These are phyloP conservation scores for Pyricularia pennisetigena DNA, from an alignment of 2,329 filamentous ascomycete species.

Conservation along the genomic window DNA sequence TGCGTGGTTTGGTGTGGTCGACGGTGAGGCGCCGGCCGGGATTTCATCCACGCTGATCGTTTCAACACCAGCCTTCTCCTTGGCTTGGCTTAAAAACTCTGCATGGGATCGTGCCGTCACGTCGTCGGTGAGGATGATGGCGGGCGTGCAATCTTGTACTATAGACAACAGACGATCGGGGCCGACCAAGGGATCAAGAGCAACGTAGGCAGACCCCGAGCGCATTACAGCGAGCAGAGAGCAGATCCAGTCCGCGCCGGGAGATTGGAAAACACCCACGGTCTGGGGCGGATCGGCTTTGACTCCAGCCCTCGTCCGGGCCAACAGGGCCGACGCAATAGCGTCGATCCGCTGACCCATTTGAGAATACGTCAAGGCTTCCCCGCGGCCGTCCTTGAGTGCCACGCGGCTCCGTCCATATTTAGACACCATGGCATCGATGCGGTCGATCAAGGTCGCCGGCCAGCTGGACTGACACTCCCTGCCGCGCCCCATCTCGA, in stretches of 20 bases:
- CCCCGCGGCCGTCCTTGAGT: conserved; percentile 10
- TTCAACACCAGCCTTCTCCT: neutral
- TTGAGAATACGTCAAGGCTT: conserved; percentile 17
- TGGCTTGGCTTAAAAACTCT: neutral
- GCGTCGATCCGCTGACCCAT: conserved; percentile 11
- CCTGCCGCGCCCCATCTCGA: neutral
- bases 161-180: conserved; percentile 12
- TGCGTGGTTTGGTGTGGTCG: neutral
- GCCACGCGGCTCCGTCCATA: conserved; percentile 9
- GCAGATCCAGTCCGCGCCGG: conserved; percentile 22
- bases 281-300: conserved; percentile 8
- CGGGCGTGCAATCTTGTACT: neutral
- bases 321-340: neutral
- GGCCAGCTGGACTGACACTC: conserved; percentile 18
- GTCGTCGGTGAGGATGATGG: neutral
- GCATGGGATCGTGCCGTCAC: neutral
- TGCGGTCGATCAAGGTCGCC: conserved; percentile 21
- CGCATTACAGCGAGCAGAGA: conserved; percentile 29
- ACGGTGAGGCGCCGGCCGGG: neutral
- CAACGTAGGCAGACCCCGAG: conserved; percentile 26
- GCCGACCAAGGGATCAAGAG: conserved; percentile 28
- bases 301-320: neutral
- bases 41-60: neutral
- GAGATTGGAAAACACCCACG: conserved; percentile 29
- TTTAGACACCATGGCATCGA: conserved; percentile 21